Percentiles rank a stretch among this genome's conserved stretches.
phyloP scores from a whole-genome alignment of 2,329 filamentous ascomycete genomes.

The Fusarium sp. region DNA sequence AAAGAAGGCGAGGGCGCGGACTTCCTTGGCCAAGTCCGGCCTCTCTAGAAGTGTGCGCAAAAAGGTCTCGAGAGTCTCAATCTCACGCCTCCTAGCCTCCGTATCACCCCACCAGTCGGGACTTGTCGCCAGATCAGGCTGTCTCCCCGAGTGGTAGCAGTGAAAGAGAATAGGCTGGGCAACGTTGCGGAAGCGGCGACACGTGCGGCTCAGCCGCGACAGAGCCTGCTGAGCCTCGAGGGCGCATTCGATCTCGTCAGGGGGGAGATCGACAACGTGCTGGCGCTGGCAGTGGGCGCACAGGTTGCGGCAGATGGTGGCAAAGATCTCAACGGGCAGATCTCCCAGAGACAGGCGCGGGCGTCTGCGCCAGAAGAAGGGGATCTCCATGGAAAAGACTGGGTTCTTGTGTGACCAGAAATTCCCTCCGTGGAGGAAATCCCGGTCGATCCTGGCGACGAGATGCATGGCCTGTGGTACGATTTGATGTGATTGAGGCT shows the following conservation, averaged over 20 bases:
- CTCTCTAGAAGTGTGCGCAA: conserved; percentile 41
- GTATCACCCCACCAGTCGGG: conserved; percentile 28
- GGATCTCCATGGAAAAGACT: conserved; percentile 14
- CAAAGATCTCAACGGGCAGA: conserved; percentile 43
- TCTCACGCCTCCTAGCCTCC: conserved; percentile 22
- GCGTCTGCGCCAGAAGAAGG: conserved; percentile 23
- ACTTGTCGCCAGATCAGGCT: conserved; percentile 22
- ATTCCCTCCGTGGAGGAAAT: conserved; percentile 34
- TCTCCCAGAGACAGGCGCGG: conserved; percentile 33
- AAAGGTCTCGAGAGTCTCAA: conserved; percentile 38
- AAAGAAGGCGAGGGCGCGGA: conserved; percentile 42
- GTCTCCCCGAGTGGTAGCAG: conserved; percentile 40
- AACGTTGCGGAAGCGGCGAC: conserved; percentile 34
- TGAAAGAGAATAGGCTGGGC: conserved; percentile 44
- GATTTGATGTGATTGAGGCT: conserved; percentile 6
- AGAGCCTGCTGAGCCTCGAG: conserved; percentile 42
- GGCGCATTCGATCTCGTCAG: conserved; percentile 35
- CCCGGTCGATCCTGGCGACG: conserved; percentile 36
- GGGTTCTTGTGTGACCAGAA: conserved; percentile 27
- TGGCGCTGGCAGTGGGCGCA: conserved; percentile 42
- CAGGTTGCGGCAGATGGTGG: conserved; percentile 42
- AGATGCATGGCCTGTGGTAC: conserved; percentile 36
- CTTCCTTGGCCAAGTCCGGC: conserved; percentile 40
- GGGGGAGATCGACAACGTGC: conserved; percentile 43
- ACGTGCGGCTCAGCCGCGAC: conserved; percentile 44